Conservation (phyloP, 371 early-diverging fungal species). For the Mortierella sp. region DNA sequence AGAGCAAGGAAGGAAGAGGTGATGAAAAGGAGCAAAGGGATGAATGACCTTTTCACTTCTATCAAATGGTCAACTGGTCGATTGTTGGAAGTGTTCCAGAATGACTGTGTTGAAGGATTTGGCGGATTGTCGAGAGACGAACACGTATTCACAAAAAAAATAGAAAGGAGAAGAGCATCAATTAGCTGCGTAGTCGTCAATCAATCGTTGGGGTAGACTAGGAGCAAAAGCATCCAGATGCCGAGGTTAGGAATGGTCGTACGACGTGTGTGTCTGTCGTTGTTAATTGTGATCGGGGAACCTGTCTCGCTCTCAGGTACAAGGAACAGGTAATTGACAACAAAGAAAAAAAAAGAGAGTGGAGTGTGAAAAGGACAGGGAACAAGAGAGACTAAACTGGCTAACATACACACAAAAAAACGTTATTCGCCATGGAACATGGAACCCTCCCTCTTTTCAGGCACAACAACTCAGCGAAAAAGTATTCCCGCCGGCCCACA, state of each 20-base stretch:
- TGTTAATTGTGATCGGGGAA: background rate
- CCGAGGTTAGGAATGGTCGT: background rate
- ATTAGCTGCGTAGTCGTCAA: no score
- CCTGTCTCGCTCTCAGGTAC: background rate
- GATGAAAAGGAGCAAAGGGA: no score
- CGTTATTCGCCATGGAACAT: background rate
- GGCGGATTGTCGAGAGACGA: no score
- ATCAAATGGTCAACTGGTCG: background rate
- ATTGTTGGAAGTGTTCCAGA: background rate
- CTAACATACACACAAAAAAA: no score
- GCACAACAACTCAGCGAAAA: background rate
- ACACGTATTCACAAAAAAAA: background rate
- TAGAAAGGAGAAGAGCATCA: background rate
- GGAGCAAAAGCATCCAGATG: no score
- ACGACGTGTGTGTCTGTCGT: background rate
- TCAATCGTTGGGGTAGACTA: background rate
- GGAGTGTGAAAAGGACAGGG: background rate
- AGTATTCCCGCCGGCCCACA: conserved; percentile 4
- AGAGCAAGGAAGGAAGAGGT: background rate
- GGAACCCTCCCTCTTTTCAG: background rate
- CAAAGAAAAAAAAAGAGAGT: background rate
- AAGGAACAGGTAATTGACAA: background rate
- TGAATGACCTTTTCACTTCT: no score
- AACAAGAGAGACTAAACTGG: no score
- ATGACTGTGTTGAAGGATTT: background rate